Percentiles rank a stretch among this genome's conserved stretches.
These are phyloP conservation scores for Suillus occidentalis DNA, from an alignment of 768 basidiomycete genomes.

Conservation along the genomic window DNA sequence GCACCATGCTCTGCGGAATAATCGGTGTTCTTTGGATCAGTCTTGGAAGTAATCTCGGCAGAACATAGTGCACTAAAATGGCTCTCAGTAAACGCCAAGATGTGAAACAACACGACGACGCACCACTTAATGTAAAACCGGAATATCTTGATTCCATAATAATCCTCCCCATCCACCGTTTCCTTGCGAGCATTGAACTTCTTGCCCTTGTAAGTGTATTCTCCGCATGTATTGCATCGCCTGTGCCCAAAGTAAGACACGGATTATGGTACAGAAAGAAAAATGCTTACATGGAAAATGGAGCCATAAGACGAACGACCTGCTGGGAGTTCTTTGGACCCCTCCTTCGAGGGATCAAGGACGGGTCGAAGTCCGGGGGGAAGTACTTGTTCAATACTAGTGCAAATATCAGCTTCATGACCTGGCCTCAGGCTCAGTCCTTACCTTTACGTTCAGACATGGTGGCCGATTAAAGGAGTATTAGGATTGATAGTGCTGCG, in stretches of 20 bases:
- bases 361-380: slow-evolving; percentile 97
- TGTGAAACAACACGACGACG: no score
- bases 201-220: slow-evolving; percentile 99
- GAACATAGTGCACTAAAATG: no score
- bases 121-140: no score
- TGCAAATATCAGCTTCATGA: slow-evolving; percentile 10
- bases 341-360: slow-evolving; percentile 89
- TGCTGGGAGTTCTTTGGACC: slow-evolving; percentile 94
- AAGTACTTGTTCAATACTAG: slow-evolving; percentile 93
- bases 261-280: neutral
- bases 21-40: no score
- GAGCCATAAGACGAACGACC: slow-evolving; percentile 98
- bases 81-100: no score
- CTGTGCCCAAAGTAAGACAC: slow-evolving; percentile 37
- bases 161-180: no score
- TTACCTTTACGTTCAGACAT: slow-evolving; percentile 87
- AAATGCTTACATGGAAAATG: slow-evolving; percentile 85
- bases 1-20: no score
- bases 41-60: no score
- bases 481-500: neutral
- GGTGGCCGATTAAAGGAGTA: slow-evolving; percentile 23
- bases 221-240: slow-evolving; percentile 94
- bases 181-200: slow-evolving; percentile 99
- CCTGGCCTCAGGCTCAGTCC: slow-evolving; percentile 5
- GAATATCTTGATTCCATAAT: no score